phyloP scores from a whole-genome alignment of 108 stramenopile genomes.

The Nitzschia palea region DNA sequence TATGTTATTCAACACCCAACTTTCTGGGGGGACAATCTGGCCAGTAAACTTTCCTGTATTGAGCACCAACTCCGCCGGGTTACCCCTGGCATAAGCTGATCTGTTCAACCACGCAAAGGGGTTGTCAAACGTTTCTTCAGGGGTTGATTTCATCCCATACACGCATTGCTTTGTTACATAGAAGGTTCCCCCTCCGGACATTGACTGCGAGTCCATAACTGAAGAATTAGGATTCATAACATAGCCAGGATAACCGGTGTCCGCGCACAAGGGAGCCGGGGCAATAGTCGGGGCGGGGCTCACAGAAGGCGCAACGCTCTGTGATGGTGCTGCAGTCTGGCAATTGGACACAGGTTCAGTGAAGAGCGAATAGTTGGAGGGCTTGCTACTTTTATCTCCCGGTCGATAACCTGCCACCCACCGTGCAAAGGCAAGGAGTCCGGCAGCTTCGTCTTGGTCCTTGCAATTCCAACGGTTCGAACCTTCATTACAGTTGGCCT shows the following conservation, averaged over 20 bases:
- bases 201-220: too few species aligned
- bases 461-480: neutral
- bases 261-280: neutral
- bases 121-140: neutral
- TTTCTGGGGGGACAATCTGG: neutral
- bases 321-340: neutral
- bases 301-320: neutral
- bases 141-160: neutral
- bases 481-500: neutral
- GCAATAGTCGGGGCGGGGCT: conserved; percentile 3
- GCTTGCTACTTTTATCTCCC: neutral
- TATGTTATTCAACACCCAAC: neutral
- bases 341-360: neutral
- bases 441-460: conserved; percentile 2
- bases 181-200: neutral
- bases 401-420: conserved; percentile 1
- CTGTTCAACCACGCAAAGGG: neutral
- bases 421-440: neutral
- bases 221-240: neutral
- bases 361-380: neutral
- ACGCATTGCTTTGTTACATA: neutral
- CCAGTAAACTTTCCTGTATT: neutral
- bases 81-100: neutral
- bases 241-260: neutral
- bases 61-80: neutral